phyloP scores from a whole-genome alignment of 306 rosid genomes.

The Pachyrhizus erosus region DNA sequence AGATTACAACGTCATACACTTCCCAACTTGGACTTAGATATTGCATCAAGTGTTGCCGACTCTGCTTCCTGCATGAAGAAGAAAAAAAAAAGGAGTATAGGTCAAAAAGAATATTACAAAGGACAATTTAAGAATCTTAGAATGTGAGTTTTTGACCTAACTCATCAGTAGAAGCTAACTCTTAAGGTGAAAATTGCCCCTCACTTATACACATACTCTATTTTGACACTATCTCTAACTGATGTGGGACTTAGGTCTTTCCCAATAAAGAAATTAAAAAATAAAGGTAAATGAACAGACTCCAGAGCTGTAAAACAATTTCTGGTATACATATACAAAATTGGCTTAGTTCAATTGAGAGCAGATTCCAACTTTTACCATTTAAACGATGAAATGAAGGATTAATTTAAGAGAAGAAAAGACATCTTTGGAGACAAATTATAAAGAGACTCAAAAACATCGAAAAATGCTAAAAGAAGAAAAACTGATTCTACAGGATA shows the following conservation, averaged over 20 bases:
- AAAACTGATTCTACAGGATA: background rate
- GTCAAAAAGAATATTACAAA: constrained; percentile 32
- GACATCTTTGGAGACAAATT: background rate
- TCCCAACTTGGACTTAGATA: constrained; percentile 88
- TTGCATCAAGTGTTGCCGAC: constrained; percentile 93
- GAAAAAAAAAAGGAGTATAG: background rate
- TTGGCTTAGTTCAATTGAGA: constrained; percentile 7
- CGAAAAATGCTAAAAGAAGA: background rate
- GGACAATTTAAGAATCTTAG: constrained; percentile 7
- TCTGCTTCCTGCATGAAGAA: constrained; percentile 79
- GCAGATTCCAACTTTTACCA: background rate
- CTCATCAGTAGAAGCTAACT: too few species aligned
- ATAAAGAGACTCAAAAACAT: constrained; percentile 10
- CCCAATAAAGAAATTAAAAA: too few species aligned
- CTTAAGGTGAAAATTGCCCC: too few species aligned
- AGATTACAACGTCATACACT: constrained; percentile 61
- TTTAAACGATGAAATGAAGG: background rate
- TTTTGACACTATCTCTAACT: too few species aligned
- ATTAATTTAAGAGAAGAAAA: background rate
- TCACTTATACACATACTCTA: too few species aligned
- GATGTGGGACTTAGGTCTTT: too few species aligned
- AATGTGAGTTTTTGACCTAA: too few species aligned
- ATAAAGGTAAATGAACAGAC: background rate
- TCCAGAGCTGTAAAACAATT: background rate
- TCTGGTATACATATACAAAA: constrained; percentile 4